Conservation (phyloP, 768 basidiomycete genomes). For the Boletus tomentosulus region DNA sequence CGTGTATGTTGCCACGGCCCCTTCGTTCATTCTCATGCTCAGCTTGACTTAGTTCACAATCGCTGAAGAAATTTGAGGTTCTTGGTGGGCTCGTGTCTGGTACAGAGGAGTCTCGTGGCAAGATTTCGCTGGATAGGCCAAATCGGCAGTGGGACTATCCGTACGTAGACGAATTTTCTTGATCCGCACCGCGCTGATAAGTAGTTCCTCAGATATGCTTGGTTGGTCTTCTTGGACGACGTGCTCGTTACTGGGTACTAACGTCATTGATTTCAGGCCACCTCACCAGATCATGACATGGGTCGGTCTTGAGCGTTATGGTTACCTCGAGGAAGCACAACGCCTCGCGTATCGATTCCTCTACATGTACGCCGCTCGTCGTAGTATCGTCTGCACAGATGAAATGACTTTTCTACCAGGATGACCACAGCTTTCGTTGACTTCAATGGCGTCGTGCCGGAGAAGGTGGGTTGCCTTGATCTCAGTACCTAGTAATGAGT, state of each 20-base stretch:
- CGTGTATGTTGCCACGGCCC: conserved; percentile 55
- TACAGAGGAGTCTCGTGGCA: conserved; percentile 93
- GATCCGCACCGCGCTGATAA: conserved; percentile 5
- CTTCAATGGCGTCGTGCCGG: conserved; percentile 97
- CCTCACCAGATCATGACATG: conserved; percentile 98
- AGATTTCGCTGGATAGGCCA: conserved; percentile 91
- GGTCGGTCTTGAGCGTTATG: conserved; percentile 96
- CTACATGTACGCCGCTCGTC: conserved; percentile 91
- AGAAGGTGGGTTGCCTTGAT: conserved; percentile 56
- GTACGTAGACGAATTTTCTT: conserved; percentile 41
- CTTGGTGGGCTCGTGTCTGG: conserved; percentile 94
- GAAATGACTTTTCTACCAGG: conserved; percentile 38
- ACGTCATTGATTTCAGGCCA: conserved; percentile 49
- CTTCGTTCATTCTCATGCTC: conserved; percentile 9
- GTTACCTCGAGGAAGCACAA: conserved; percentile 90
- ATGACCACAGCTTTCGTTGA: conserved; percentile 94
- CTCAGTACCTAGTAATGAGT: background rate
- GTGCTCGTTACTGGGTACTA: conserved; percentile 3
- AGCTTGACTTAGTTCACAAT: conserved; percentile 56
- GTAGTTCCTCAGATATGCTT: conserved; percentile 53
- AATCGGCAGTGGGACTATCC: conserved; percentile 99
- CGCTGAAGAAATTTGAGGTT: conserved; percentile 93
- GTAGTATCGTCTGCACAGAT: background rate
- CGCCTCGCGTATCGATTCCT: conserved; percentile 92
- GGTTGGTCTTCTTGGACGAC: conserved; percentile 34